Evolutionary conservation across 805 yeast species (phyloP).

Genomic region (Monosporozyma siamensis): DNA sequence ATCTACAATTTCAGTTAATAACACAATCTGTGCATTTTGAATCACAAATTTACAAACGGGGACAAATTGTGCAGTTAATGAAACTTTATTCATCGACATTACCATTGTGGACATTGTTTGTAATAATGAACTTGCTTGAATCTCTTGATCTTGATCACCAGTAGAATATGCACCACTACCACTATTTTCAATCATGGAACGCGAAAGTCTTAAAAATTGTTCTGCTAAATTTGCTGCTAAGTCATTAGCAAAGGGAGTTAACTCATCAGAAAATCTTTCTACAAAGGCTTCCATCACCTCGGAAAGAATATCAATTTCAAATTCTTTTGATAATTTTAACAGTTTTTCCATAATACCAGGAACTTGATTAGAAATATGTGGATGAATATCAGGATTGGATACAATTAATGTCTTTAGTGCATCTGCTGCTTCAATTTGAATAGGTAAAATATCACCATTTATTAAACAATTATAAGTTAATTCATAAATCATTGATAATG

Average conservation of each 20-base stretch:
- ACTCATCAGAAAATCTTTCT: conserved; percentile 73
- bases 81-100: conserved; percentile 51
- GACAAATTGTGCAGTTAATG: conserved; percentile 43
- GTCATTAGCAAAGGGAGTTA: conserved; percentile 79
- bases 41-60: conserved; percentile 55
- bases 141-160: conserved; percentile 50
- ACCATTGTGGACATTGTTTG: conserved; percentile 69
- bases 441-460: conserved; percentile 49
- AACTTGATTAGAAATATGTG: conserved; percentile 60
- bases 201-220: conserved; percentile 50
- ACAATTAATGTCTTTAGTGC: conserved; percentile 73
- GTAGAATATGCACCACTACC: conserved; percentile 19
- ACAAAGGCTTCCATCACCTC: conserved; percentile 95
- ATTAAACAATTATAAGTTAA: conserved; percentile 34
- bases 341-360: conserved; percentile 76
- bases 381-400: conserved; percentile 54
- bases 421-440: conserved; percentile 78
- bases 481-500: conserved; percentile 34
- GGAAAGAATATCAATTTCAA: conserved; percentile 78
- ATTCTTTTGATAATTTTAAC: conserved; percentile 62
- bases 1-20: conserved; percentile 55
- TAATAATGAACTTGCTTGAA: conserved; percentile 57
- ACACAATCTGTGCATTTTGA: conserved; percentile 48
- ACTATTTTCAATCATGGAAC: conserved; percentile 44
- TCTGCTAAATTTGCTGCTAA: conserved; percentile 49